phyloP scores from a whole-genome alignment of 2,329 filamentous ascomycete genomes.

The Chaetomiaceae sp. region DNA sequence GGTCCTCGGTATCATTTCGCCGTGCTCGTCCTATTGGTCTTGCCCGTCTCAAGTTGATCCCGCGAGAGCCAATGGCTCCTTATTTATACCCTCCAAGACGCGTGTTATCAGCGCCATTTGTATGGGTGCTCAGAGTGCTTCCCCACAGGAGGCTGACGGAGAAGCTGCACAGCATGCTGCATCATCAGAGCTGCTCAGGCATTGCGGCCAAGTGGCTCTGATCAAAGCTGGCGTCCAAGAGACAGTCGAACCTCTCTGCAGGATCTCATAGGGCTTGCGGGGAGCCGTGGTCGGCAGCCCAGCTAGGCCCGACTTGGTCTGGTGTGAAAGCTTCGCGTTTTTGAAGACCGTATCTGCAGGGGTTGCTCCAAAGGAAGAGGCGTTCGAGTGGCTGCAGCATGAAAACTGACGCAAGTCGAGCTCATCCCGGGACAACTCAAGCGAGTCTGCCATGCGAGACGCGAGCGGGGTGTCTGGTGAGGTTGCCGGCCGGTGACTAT shows the following conservation, averaged over 20 bases:
- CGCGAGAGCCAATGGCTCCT: constrained; percentile 18
- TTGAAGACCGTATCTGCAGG: too few species aligned
- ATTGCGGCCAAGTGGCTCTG: constrained; percentile 13
- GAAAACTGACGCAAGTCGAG: constrained; percentile 15
- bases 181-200: constrained; percentile 22
- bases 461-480: neutral
- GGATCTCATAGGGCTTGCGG: neutral
- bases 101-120: constrained; percentile 6
- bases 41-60: constrained; percentile 3
- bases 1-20: constrained; percentile 17
- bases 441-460: neutral
- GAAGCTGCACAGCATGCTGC: constrained; percentile 26
- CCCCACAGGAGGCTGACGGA: constrained; percentile 15
- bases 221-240: neutral
- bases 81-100: constrained; percentile 24
- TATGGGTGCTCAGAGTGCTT: constrained; percentile 8
- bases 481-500: neutral
- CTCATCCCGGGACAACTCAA: constrained; percentile 19
- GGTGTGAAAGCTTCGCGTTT: too few species aligned
- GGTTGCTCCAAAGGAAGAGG: constrained; percentile 3
- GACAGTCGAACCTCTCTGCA: constrained; percentile 4
- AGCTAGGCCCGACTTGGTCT: constrained; percentile 12
- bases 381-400: constrained; percentile 12
- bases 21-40: constrained; percentile 21
- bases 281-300: neutral